Base-by-base conservation (phyloP, 352 stramenopile species). In the Globisporangium okanoganense region DNA sequence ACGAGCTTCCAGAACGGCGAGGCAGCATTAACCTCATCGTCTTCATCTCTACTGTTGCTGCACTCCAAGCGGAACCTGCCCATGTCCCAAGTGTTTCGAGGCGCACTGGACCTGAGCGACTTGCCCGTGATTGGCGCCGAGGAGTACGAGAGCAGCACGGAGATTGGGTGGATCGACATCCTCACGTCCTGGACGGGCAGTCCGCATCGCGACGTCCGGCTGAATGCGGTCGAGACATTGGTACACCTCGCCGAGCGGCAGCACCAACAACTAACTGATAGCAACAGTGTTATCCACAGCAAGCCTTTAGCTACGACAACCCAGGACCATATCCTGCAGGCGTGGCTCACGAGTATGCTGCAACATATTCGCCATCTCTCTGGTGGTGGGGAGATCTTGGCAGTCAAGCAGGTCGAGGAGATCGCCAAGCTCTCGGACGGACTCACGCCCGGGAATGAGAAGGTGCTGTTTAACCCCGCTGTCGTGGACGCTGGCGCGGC, bases 101-200 rank as follows among this genome's bases (percentile, higher is more conserved):
- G 60, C 2, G 55, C 77, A 16, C 68, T 70, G 36, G 84, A 93
- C 56, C 50, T 93, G 36, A 87, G 72, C 25, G 84, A 89, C 56
- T 66, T 93, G 18, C 84, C 84, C 3, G 74, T 93, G 3, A 58
- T 88, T 13, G 84, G 81, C 9, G 84, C 81, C 33, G 84, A 88
- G 49, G 86, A 95, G 40, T 90, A 88, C 61, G 84, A 95, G 43
- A 66, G 77, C 22, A 85, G 58, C 41, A 90, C 78, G 12, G 75
- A 93, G 59, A 81, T 90, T 47, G 86, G 86, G 0, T 95, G 86
- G 86, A 74, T 89, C 27, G 86, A 95, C 51, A 90, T 95, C 27
- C 53, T 93, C 29, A 92, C 83, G 1, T 56, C 75, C 35, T 95
- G 86, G 86, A 84, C 73, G 13, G 69, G 71, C n/a, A 92, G 75